These are phyloP conservation scores for Ceratobasidium theobromae DNA, from an alignment of 1,284 basidiomycete genomes.

Conservation along the genomic window DNA sequence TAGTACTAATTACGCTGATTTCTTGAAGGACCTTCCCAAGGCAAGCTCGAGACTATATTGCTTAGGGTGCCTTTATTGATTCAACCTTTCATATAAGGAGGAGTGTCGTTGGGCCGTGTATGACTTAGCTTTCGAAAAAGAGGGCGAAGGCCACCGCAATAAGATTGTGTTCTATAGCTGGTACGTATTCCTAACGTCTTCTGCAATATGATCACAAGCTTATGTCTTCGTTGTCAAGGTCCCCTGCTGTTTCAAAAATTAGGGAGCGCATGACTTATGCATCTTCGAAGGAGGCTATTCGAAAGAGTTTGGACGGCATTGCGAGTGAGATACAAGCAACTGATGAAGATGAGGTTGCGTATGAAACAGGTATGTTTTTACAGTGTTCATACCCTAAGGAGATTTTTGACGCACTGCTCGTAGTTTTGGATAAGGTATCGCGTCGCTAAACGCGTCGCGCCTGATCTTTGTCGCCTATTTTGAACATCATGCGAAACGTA, in stretches of 20 bases:
- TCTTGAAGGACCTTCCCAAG: conserved; percentile 75
- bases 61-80: not conserved
- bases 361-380: conserved; percentile 67
- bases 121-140: conserved; percentile 85
- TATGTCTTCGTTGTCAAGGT: conserved; percentile 55
- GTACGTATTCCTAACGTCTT: conserved; percentile 44
- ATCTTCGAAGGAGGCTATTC: conserved; percentile 86
- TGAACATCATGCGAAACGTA: not conserved
- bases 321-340: conserved; percentile 86
- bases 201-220: not conserved
- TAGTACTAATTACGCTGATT: conserved; percentile 69
- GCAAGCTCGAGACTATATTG: not conserved
- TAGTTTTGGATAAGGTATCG: conserved; percentile 27
- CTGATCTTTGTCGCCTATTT: too few species aligned
- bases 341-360: conserved; percentile 74
- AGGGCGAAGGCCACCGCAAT: conserved; percentile 80
- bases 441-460: not conserved
- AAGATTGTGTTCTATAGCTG: conserved; percentile 89
- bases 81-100: conserved; percentile 17
- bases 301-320: conserved; percentile 70
- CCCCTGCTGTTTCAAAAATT: conserved; percentile 84
- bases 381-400: too few species aligned
- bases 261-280: conserved; percentile 96
- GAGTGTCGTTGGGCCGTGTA: conserved; percentile 91
- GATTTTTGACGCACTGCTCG: not conserved